Base-by-base conservation (phyloP, 177 flowering plant species). In the Vitis hybrid region DNA sequence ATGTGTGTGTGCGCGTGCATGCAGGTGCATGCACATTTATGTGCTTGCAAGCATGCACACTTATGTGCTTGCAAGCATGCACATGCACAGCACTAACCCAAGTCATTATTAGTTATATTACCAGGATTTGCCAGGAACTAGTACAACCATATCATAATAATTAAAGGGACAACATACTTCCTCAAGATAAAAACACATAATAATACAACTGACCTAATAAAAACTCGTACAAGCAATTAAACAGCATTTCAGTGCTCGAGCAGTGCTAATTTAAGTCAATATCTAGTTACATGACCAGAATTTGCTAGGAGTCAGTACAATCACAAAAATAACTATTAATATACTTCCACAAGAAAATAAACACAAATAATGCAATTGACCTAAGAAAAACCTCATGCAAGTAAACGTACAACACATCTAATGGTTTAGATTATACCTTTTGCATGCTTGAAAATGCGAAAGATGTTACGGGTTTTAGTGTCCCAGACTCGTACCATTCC, bases 401-500 rank as follows among this genome's bases (percentile, higher is more conserved):
- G 13, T 56, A 66, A 65, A 29, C 4, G 65, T 62, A 57, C 39
- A 60, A 56, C 20, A 51, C 6, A 51, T 51, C 50, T 18, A 12
- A 52, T 49, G n/a, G 67, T 19, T 19, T 67, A 10, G 39, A 31
- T 13, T 20, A 48, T 72, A 92, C 98, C 94, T 94, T 90, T 92
- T 10, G 81, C 84, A 80, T 90, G 97, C 72, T 76, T 89, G 67
- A 91, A 75, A 4, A 85, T 61, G 45, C 94, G 93, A 63, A 86
- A 75, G 22, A 86, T 80, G 45, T 85, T 84, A 67, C 51, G 81
- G 39, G 80, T 79, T 73, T 68, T 84, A 11, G 89, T 83, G 77
- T 93, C 85, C 91, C 97, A 94, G 55, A 86, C 83, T 67, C 91
- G 79, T 78, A 92, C 67, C 64, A 77, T 79, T 66, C 92, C 95